Conservation (phyloP, 345 rosid genomes). For the Luvunga scandens region DNA sequence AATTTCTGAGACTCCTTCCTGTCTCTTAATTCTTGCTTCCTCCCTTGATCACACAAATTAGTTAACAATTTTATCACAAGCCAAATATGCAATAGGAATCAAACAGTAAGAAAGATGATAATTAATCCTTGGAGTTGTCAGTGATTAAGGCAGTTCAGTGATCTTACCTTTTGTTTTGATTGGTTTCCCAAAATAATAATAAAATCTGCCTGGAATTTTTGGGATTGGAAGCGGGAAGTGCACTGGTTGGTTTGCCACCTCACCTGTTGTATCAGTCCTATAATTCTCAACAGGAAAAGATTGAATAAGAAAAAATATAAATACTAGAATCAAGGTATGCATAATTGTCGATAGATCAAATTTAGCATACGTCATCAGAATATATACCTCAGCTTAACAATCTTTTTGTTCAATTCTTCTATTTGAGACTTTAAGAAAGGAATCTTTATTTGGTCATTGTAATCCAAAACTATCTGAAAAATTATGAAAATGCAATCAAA, state of each 20-base stretch:
- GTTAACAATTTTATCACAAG: too few species aligned
- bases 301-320: too few species aligned
- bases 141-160: too few species aligned
- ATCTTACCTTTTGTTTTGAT: conserved; percentile 42
- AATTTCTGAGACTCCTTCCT: conserved; percentile 42
- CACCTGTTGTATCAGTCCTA: conserved; percentile 37
- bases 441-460: conserved; percentile 44
- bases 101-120: too few species aligned
- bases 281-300: too few species aligned
- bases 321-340: background rate
- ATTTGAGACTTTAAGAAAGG: conserved; percentile 32
- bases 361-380: background rate
- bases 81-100: too few species aligned
- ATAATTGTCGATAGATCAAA: background rate
- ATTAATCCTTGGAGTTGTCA: too few species aligned
- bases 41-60: conserved; percentile 21
- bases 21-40: conserved; percentile 46
- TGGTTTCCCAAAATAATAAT: conserved; percentile 53
- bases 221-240: conserved; percentile 33
- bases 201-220: conserved; percentile 48
- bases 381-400: conserved; percentile 31
- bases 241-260: conserved; percentile 31
- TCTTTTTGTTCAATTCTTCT: conserved; percentile 6
- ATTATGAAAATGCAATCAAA: background rate
- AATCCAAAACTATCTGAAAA: conserved; percentile 42